phyloP scores from a whole-genome alignment of 179 eudicot species.

The Amaranthus tricolor region DNA sequence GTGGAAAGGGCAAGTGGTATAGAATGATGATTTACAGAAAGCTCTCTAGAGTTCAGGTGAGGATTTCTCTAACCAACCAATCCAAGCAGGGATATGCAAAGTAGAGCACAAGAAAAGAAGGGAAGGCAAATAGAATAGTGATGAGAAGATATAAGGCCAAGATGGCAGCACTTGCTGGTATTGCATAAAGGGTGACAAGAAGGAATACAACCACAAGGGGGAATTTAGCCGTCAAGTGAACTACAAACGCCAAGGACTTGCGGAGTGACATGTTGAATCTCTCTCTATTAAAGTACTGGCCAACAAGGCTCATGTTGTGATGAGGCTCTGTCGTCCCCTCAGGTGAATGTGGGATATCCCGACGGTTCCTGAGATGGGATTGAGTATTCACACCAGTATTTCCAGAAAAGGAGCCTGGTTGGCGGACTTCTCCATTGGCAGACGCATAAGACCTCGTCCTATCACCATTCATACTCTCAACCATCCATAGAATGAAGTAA shows the following conservation, averaged over 20 bases:
- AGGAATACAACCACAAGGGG: constrained; percentile 52
- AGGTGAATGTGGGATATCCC: constrained; percentile 4
- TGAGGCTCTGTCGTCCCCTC: constrained; percentile 15
- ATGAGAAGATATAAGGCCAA: constrained; percentile 55
- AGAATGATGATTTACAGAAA: not conserved
- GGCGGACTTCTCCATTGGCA: constrained; percentile 32
- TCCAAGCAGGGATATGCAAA: constrained; percentile 61
- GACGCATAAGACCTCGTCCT: constrained; percentile 38
- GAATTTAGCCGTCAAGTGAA: constrained; percentile 48
- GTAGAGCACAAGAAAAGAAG: constrained; percentile 55
- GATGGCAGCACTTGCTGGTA: constrained; percentile 59
- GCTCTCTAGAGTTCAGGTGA: constrained; percentile 27
- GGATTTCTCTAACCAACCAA: constrained; percentile 61
- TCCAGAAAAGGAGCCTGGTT: constrained; percentile 12
- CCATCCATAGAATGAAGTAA: constrained; percentile 67
- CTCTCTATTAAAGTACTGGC: constrained; percentile 27
- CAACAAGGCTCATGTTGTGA: constrained; percentile 8
- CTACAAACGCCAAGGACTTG: constrained; percentile 43
- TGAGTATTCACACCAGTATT: constrained; percentile 23
- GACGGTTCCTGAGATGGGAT: constrained; percentile 19
- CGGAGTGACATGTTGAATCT: constrained; percentile 34
- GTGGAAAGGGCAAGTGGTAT: constrained; percentile 10
- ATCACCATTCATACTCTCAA: constrained; percentile 63
- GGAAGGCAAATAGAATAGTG: constrained; percentile 52
- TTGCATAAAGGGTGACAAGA: constrained; percentile 46